Evolutionary conservation across 2,329 filamentous ascomycete genomes (phyloP), one percentile per base, ranked within the genome.

Genomic region (Aureobasidium namibiae): DNA sequence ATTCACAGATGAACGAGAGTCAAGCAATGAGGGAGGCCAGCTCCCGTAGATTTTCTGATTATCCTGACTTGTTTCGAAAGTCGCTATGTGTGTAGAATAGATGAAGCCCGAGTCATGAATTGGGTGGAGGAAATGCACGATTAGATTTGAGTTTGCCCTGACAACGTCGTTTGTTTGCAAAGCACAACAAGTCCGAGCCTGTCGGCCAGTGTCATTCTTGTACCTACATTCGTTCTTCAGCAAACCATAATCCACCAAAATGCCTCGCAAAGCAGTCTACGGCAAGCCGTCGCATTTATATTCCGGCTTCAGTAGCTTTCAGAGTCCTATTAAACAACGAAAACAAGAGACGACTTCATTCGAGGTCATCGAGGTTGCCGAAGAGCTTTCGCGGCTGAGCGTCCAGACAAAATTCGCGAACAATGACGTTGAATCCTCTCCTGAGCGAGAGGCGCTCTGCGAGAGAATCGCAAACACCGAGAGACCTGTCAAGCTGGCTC

Each of bases 201-300:
- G 16, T 11, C 13, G 31, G 44, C 44, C 39, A 46, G 26, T 41
- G 31, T 29, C 34, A 56, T 26, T 48, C 36, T 31, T 26, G 21
- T 29, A 54, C 38, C 36, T 21, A 26, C 42, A 48, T 39, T 57
- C 38, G 38, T 42, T 34, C 41, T 42, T n/a, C 21, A 57, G 21
- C 24, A 36, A n/a, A 39, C 14, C 49, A 38, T 26, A 42, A 50
- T n/a, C 23, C 23, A 18, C 26, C 41, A 50, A 24, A 38, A 72
- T 72, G 68, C 70, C 69, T 52, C 67, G 67, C 3, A 70, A 69
- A 57, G 64, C 71, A 58, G 70, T 72, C 5, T 75, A 75, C 60
- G 73, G 73, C 26, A 74, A 73, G 63, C 69, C 70, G n/a, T 65
- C 69, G 24, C 64, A 65, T 61, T 64, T 65, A 11, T 67, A 65